Base-by-base conservation (phyloP, 2,329 filamentous ascomycete genomes). In the Westerdykella aurantiaca region DNA sequence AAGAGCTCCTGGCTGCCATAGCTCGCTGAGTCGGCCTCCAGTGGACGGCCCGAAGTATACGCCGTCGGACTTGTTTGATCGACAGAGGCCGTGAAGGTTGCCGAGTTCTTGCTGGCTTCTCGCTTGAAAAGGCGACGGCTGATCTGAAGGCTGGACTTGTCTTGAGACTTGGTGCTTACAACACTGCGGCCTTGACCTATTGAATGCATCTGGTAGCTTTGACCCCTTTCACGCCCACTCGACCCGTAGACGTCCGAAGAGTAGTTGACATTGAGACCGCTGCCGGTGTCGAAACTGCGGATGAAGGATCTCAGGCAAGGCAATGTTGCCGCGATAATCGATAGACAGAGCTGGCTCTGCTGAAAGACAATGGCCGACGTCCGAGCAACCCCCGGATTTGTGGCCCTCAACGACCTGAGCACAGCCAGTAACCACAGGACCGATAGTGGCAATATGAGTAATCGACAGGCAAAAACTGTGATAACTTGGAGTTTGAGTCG, bases 241-340 rank as follows among this genome's bases (percentile, higher is more conserved):
- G 47, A 47, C 9, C 48, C 42, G 18, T 21, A 21, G 18, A 6
- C 18, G 18, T 21, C 18, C 0, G 50, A 52, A 5, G 50, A 44
- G 21, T 50, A 51, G 13, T 39, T 46, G 2, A 47, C 52, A 23
- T 55, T 56, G 29, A 49, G 41, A 4, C 57, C 57, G 29, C 54
- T 55, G 16, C 52, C 53, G 3, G 55, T 60, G 34, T 57, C 56
- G 31, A 59, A 57, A 17, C 52, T 53, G 13, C 48, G 47, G 9
- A 63, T 47, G 44, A 62, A 63, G 5, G 52, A 50, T 35, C 57
- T 60, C 2, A 62, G 41, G 41, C 55, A 59, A 4, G 60, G 60
- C 6, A 61, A 49, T 13, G 60, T 62, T 4, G 45, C 58, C 2
- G 57, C 51, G 5, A 63, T 56, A 21, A 63, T 40, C 2, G 57